Evolutionary conservation across 2,329 filamentous ascomycete genomes (phyloP), one percentile per base, ranked within the genome.

Genomic region (Aphanoascus verrucosus): DNA sequence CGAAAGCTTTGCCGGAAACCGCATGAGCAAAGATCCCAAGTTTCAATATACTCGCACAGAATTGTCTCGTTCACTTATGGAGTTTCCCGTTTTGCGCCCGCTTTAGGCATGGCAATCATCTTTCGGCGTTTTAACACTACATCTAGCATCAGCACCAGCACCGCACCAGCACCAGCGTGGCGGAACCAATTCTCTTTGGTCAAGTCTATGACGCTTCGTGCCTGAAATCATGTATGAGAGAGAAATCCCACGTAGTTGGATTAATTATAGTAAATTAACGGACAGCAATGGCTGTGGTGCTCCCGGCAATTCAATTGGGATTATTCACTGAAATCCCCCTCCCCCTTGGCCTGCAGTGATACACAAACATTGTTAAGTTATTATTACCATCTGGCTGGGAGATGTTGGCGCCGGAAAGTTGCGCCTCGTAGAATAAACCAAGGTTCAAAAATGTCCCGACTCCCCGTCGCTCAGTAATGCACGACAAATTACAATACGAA

Each of bases 51-150:
- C 23, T 28, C 23, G 23, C 23, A 7, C 23, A 28, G 23, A 7
- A 28, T 4, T 28, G 23, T 28, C 35, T 14, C 11, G 12, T 38
- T 12, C 34, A 14, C 34, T 14, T 14, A 7, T 12, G 35, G 35
- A 15, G 12, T 11, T 3, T 38, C n/a, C n/a, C 35, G 12, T 38
- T 3, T 4, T 38, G 12, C 35, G n/a, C 12, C 35, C 35, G 12
- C 35, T 15, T 43, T n/a, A 17, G 38, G 35, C 34, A 35, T 35
- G 7, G 34, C 35, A 12, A 38, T 38, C 12, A 4, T 38, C 45
- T 23, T n/a, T 37, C 45, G 45, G 45, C 45, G 45, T 48, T 48
- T 48, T 38, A 48, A 48, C 37, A 37, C 45, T 20, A 32, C 17
- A 37, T 3, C 35, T 11, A 38, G 34, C 31, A 38, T 32, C 45